These are phyloP conservation scores for Daldinia sp. DNA, from an alignment of 2,329 filamentous ascomycete species.

Conservation along the genomic window DNA sequence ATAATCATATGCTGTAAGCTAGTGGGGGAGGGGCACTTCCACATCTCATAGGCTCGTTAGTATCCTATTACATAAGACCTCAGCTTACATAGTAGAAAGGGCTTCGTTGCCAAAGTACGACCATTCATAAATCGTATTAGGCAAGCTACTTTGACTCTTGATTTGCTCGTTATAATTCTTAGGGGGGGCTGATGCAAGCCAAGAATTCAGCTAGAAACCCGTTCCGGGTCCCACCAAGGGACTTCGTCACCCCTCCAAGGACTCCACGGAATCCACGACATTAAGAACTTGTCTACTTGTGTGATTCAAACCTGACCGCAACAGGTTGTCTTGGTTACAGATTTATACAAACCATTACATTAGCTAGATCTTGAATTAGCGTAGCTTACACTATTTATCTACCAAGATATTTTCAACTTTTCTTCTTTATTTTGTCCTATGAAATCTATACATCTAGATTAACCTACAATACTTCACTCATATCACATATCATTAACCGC, in stretches of 20 bases:
- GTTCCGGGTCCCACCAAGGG: slow-evolving; percentile 25
- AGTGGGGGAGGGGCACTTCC: not conserved
- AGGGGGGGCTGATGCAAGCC: slow-evolving; percentile 40
- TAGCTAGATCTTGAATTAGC: slow-evolving; percentile 7
- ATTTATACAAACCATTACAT: slow-evolving; percentile 20
- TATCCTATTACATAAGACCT: slow-evolving; percentile 35
- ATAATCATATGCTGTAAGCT: slow-evolving; percentile 23
- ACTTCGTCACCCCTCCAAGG: slow-evolving; percentile 32
- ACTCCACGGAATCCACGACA: slow-evolving; percentile 14
- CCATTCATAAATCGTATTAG: slow-evolving; percentile 27
- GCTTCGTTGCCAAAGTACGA: slow-evolving; percentile 14
- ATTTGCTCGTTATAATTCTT: slow-evolving; percentile 25
- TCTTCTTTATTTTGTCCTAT: not conserved
- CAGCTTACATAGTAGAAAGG: slow-evolving; percentile 16
- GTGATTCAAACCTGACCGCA: slow-evolving; percentile 22
- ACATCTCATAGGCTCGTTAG: slow-evolving; percentile 17
- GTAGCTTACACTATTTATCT: slow-evolving; percentile 8
- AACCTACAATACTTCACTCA: not conserved
- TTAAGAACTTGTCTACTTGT: slow-evolving; percentile 2
- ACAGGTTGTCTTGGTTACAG: slow-evolving; percentile 12
- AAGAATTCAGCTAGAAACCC: slow-evolving; percentile 37
- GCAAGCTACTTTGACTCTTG: slow-evolving; percentile 23
- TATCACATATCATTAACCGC: slow-evolving; percentile 1
- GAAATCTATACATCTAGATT: slow-evolving; percentile 5
- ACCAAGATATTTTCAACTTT: not conserved